Conservation (phyloP, 352 stramenopile genomes). For the Globisporangium apiculatum region DNA sequence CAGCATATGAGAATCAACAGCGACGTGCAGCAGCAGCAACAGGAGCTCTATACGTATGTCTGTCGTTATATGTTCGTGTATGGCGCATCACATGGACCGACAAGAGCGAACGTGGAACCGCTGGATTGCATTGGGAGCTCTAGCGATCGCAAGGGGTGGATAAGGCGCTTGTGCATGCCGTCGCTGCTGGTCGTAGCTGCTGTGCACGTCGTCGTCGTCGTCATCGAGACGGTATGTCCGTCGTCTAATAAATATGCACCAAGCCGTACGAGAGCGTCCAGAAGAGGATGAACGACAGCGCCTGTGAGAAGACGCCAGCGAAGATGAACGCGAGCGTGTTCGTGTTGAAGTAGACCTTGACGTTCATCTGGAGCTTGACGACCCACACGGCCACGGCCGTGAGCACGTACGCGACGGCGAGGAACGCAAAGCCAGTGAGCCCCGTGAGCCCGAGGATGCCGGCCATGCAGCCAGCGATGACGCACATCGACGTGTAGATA, state of each 20-base stretch:
- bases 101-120: too few relatives aligned
- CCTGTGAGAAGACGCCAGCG: constrained; percentile 57
- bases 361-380: constrained; percentile 67
- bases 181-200: background rate
- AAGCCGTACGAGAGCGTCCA: constrained; percentile 85
- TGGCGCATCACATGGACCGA: too few relatives aligned
- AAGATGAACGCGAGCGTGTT: constrained; percentile 65
- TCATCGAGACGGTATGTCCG: background rate
- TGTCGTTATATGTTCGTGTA: too few relatives aligned
- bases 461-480: constrained; percentile 75
- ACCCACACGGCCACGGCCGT: constrained; percentile 58
- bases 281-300: constrained; percentile 85
- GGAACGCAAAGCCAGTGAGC: constrained; percentile 65
- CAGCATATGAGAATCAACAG: too few relatives aligned
- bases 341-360: constrained; percentile 80
- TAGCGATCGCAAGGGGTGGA: too few relatives aligned
- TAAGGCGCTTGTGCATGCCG: too few relatives aligned
- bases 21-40: too few relatives aligned
- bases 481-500: constrained; percentile 77
- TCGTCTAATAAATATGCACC: constrained; percentile 85
- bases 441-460: constrained; percentile 76
- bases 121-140: too few relatives aligned
- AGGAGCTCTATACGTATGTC: too few relatives aligned
- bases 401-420: constrained; percentile 56
- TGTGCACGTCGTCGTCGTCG: background rate